phyloP scores from a whole-genome alignment of 2,329 filamentous ascomycete species.

The Curvularia eragrostidis region DNA sequence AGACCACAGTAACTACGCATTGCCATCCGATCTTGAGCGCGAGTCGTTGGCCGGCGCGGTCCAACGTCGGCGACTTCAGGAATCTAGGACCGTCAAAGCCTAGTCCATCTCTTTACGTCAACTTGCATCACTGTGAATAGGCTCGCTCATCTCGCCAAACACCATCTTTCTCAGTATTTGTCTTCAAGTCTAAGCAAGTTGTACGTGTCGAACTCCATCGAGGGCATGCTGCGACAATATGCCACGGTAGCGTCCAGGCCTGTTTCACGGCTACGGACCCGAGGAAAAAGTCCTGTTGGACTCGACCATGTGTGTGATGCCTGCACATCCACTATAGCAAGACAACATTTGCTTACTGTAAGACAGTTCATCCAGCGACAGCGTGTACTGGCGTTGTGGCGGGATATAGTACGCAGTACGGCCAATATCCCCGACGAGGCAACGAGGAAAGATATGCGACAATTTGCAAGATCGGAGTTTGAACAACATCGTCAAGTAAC shows the following conservation, averaged over 20 bases:
- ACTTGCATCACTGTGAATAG: conserved; percentile 21
- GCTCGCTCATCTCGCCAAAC: conserved; percentile 11
- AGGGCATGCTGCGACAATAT: conserved; percentile 43
- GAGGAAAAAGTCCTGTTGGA: conserved; percentile 42
- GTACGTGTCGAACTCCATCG: neutral
- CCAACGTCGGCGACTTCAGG: neutral
- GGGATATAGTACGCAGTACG: conserved; percentile 55
- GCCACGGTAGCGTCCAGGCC: conserved; percentile 41
- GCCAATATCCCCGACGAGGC: conserved; percentile 40
- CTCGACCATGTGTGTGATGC: conserved; percentile 40
- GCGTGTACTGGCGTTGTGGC: conserved; percentile 56
- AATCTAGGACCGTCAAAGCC: neutral
- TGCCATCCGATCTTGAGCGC: neutral
- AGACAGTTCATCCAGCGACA: conserved; percentile 59
- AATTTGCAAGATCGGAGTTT: conserved; percentile 59
- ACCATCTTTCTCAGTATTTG: conserved; percentile 5
- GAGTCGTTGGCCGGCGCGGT: conserved; percentile 1
- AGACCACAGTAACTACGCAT: conserved; percentile 8
- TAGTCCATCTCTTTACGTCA: conserved; percentile 28
- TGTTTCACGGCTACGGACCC: conserved; percentile 38
- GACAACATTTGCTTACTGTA: conserved; percentile 15
- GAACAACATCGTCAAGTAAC: conserved; percentile 55
- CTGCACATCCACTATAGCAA: neutral
- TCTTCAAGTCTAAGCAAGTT: neutral
- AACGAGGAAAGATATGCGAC: conserved; percentile 52